phyloP scores from a whole-genome alignment of 2,329 filamentous ascomycete genomes.

The Phialophora tarda region DNA sequence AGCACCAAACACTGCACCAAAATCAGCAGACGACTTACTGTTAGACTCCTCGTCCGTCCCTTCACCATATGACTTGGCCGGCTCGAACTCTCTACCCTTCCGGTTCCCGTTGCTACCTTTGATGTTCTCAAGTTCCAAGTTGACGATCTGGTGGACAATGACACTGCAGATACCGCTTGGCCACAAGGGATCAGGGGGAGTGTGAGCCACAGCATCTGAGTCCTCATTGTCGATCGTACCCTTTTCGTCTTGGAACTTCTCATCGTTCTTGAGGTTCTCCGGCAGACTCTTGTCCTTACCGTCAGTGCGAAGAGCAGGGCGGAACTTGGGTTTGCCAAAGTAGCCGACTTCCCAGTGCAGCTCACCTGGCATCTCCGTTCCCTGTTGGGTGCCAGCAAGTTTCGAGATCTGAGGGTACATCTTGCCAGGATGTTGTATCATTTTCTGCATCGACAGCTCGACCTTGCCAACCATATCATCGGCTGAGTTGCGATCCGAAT shows the following conservation, averaged over 20 bases:
- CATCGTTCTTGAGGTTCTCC: conserved; percentile 71
- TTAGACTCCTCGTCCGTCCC: conserved; percentile 82
- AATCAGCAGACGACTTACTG: conserved; percentile 28
- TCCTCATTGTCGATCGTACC: conserved; percentile 73
- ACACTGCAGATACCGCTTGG: conserved; percentile 87
- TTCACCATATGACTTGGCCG: conserved; percentile 82
- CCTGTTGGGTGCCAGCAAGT: conserved; percentile 79
- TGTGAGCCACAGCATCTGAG: conserved; percentile 85
- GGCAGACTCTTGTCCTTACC: conserved; percentile 82
- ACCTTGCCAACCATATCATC: conserved; percentile 96
- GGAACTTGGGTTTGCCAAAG: conserved; percentile 88
- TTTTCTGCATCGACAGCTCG: conserved; percentile 89
- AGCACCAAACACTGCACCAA: background rate
- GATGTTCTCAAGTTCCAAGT: conserved; percentile 87
- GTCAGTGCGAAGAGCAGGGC: conserved; percentile 81
- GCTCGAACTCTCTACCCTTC: conserved; percentile 86
- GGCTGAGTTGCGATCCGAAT: conserved; percentile 87
- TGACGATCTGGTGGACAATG: conserved; percentile 92
- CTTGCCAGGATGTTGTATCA: conserved; percentile 90
- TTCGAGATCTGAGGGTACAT: conserved; percentile 91
- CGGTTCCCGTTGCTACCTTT: conserved; percentile 81
- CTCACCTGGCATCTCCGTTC: conserved; percentile 87
- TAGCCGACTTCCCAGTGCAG: conserved; percentile 96
- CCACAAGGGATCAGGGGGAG: conserved; percentile 94
- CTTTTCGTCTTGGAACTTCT: conserved; percentile 85